Percentiles rank a stretch among this genome's conserved stretches.
Evolutionary conservation across 2,329 filamentous ascomycete genomes (phyloP).

Genomic region (Claviceps sp.): DNA sequence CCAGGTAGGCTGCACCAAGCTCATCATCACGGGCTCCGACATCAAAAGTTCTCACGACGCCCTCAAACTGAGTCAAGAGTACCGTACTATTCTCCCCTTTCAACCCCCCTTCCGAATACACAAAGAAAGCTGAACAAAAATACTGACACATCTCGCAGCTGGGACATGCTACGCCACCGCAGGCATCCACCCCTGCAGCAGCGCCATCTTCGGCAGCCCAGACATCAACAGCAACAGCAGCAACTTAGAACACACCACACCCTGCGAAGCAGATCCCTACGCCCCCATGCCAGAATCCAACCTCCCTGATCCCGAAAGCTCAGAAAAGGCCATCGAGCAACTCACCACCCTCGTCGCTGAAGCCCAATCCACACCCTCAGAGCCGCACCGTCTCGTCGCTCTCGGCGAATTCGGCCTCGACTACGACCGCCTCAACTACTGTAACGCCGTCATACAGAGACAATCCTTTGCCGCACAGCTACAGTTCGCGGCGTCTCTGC

Average conservation of each 20-base stretch:
- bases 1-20: constrained; percentile 69
- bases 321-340: constrained; percentile 37
- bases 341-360: constrained; percentile 52
- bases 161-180: constrained; percentile 79
- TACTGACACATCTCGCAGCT: constrained; percentile 31
- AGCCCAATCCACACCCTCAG: constrained; percentile 32
- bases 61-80: constrained; percentile 56
- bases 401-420: constrained; percentile 95
- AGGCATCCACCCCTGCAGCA: constrained; percentile 86
- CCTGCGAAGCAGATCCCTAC: constrained; percentile 39
- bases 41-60: constrained; percentile 65
- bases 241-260: constrained; percentile 26
- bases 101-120: neutral
- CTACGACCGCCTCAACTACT: constrained; percentile 82
- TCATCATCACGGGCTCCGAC: constrained; percentile 90
- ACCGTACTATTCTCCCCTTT: constrained; percentile 39
- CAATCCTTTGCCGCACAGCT: constrained; percentile 79
- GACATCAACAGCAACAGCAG: constrained; percentile 33
- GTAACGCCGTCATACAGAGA: constrained; percentile 64
- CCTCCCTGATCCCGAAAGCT: constrained; percentile 29
- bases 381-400: constrained; percentile 43
- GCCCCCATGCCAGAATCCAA: constrained; percentile 36
- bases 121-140: neutral
- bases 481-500: constrained; percentile 53
- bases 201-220: constrained; percentile 57